Evolutionary conservation across 176 grass and related monocot species (phyloP), one percentile per base, ranked within the genome.

Genomic region (Tillandsia fasciculata): DNA sequence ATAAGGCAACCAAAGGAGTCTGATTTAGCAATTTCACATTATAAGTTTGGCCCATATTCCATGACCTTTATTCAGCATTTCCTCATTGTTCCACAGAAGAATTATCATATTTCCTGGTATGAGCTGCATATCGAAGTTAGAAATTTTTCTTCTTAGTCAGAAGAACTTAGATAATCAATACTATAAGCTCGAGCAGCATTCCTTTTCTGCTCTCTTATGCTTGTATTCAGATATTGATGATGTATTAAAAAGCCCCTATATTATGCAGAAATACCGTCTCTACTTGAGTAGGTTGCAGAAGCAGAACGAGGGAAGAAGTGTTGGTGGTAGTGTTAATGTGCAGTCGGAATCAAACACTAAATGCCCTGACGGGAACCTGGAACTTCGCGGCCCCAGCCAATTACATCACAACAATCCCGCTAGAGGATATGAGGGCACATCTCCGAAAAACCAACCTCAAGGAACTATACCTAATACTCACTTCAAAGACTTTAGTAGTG

Each of bases 201-300:
- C 49, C n/a, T 86, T 59, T 1, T 57, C 70, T 63, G 12, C 66
- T 54, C 6, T 64, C 22, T 69, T 68, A 58, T 58, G 22, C 18
- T 72, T 82, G 27, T 27, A 26, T 61, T 57, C 51, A 58, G 66
- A 69, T 2, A 56, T 74, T 17, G 33, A 3, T 11, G 17, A 1
- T 69, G 10, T 85, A 49, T 63, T 69, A 48, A 73, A 52, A 72
- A 71, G 27, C 67, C 64, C 48, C 69, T 64, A 71, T 77, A 27
- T 64, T 76, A 52, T 84, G 90, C 87, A 99, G 95, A 99, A 99
- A 88, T 99, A 99, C 64, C 89, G 95, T 14, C 95, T 99, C 70
- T 99, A 99, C 75, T 72, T 99, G 84, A 88, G 90, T 77, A 90
- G 95, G 68, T 74, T 94, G 72, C 95, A 99, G 70, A 99, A 99